These are phyloP conservation scores for Talaromyces sp. DNA, from an alignment of 2,329 filamentous ascomycete species.

Conservation along the genomic window DNA sequence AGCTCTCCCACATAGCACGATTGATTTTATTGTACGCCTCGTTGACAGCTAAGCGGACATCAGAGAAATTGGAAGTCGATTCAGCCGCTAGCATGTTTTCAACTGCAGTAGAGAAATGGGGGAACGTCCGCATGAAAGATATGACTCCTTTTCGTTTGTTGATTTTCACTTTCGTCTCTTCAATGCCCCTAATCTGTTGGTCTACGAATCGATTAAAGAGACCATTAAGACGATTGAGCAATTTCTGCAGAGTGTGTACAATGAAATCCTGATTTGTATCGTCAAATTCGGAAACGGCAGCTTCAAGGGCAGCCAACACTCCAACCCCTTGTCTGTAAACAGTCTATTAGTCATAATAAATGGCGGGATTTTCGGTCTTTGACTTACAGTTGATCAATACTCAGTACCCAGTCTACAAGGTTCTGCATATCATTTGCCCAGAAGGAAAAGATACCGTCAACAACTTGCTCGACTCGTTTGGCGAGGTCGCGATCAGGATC, in stretches of 20 bases:
- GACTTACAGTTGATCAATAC: conserved; percentile 75
- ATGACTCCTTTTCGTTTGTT: conserved; percentile 98
- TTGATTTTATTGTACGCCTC: conserved; percentile 84
- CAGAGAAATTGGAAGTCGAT: conserved; percentile 53
- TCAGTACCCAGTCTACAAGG: conserved; percentile 79
- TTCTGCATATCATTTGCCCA: conserved; percentile 73
- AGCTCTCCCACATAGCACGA: conserved; percentile 93
- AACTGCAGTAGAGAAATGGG: conserved; percentile 74
- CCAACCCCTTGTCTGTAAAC: conserved; percentile 75
- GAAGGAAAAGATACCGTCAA: conserved; percentile 85
- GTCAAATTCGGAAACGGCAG: conserved; percentile 72
- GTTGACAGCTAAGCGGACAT: conserved; percentile 75
- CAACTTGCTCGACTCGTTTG: conserved; percentile 76
- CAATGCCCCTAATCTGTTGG: conserved; percentile 90
- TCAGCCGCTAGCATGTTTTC: conserved; percentile 72
- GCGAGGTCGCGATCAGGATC: conserved; percentile 86
- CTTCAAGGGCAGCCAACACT: conserved; percentile 75
- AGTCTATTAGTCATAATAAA: conserved; percentile 22
- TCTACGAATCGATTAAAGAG: conserved; percentile 88
- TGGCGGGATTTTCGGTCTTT: not conserved
- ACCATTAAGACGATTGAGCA: conserved; percentile 69
- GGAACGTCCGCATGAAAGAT: conserved; percentile 90
- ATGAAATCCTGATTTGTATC: conserved; percentile 94
- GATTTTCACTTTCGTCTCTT: conserved; percentile 98
- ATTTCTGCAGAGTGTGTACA: conserved; percentile 71